Percentiles rank a stretch among this genome's conserved stretches.
phyloP scores from a whole-genome alignment of 106 monocot genomes.

The Agapanthus africanus region DNA sequence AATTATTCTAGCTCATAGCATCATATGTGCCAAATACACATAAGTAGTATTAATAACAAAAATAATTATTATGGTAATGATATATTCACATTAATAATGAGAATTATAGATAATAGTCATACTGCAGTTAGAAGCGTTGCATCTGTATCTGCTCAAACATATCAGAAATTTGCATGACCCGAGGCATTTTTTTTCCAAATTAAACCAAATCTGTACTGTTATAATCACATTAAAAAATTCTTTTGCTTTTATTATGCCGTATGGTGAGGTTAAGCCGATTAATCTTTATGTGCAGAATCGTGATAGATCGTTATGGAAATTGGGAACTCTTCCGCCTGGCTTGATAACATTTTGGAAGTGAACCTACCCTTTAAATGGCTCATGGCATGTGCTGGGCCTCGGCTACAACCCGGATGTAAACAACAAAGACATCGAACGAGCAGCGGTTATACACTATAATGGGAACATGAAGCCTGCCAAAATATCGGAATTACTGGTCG shows the following conservation, averaged over 20 bases:
- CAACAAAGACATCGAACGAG: slow-evolving; percentile 34
- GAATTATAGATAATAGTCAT: too few species aligned
- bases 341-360: slow-evolving; percentile 70
- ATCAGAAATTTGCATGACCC: too few species aligned
- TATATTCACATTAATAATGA: too few species aligned
- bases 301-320: slow-evolving; percentile 57
- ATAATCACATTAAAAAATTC: neutral
- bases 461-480: slow-evolving; percentile 81
- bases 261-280: neutral
- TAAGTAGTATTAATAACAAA: too few species aligned
- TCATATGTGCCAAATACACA: too few species aligned
- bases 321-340: slow-evolving; percentile 73
- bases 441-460: slow-evolving; percentile 77
- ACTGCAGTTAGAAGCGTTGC: too few species aligned
- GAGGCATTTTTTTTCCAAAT: too few species aligned
- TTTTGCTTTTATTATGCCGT: neutral
- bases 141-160: too few species aligned
- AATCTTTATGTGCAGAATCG: slow-evolving; percentile 36
- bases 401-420: slow-evolving; percentile 56
- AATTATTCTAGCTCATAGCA: too few species aligned
- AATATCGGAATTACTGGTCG: slow-evolving; percentile 58
- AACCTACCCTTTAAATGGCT: slow-evolving; percentile 34
- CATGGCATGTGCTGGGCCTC: slow-evolving; percentile 70
- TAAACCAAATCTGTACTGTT: neutral
- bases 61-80: too few species aligned